Evolutionary conservation across 495 filamentous ascomycete genomes (phyloP).

Genomic region (Podospora pseudoanserina): DNA sequence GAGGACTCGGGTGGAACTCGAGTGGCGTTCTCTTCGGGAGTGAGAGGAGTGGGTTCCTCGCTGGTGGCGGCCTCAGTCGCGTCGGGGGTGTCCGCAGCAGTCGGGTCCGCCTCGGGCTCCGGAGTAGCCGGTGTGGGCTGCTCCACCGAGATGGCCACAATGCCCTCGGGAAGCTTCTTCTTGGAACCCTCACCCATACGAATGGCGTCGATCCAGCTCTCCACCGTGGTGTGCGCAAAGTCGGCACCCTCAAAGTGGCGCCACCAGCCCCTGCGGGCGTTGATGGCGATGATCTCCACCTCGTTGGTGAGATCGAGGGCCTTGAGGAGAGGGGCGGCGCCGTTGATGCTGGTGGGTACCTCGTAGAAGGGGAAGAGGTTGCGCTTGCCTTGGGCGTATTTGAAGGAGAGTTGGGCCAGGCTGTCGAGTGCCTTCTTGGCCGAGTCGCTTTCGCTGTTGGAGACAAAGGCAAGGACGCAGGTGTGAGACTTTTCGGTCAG

Average conservation of each 20-base stretch:
- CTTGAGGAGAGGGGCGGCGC: constrained; percentile 52
- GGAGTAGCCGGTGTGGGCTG: constrained; percentile 35
- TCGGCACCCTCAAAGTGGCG: constrained; percentile 60
- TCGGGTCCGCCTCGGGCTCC: constrained; percentile 35
- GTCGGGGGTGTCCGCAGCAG: constrained; percentile 37
- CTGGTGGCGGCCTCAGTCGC: constrained; percentile 31
- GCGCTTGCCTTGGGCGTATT: constrained; percentile 57
- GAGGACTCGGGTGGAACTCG: constrained; percentile 28
- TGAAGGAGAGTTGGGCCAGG: constrained; percentile 71
- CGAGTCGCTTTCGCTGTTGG: constrained; percentile 50
- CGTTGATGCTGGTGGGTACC: constrained; percentile 61
- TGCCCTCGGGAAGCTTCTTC: constrained; percentile 70
- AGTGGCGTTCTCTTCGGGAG: constrained; percentile 35
- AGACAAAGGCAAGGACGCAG: constrained; percentile 79
- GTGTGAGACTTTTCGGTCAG: constrained; percentile 72
- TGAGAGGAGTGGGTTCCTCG: constrained; percentile 32
- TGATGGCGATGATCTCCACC: constrained; percentile 72
- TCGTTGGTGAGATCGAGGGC: constrained; percentile 58
- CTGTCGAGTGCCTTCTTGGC: constrained; percentile 58
- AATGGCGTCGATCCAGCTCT: constrained; percentile 84
- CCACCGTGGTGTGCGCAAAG: constrained; percentile 59
- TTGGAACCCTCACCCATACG: constrained; percentile 80
- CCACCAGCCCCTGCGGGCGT: constrained; percentile 83
- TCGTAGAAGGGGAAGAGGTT: constrained; percentile 81
- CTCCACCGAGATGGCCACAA: constrained; percentile 60